Conservation (phyloP, 495 filamentous ascomycete genomes). For the Penicillium malachiteum region DNA sequence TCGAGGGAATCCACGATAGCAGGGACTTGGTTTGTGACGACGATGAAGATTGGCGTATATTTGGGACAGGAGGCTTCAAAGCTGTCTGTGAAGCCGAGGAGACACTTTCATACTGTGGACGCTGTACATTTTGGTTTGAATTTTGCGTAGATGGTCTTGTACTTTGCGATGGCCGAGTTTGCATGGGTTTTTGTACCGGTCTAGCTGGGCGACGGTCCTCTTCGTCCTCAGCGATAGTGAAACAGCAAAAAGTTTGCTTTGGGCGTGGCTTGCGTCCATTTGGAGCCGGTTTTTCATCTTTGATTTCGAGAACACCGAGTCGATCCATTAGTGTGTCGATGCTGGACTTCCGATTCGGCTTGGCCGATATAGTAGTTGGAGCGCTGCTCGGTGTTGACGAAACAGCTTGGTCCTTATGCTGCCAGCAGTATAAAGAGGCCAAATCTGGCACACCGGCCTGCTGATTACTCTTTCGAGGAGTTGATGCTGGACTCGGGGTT, state of each 20-base stretch:
- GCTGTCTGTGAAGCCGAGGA: constrained; percentile 12
- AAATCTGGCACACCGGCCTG: constrained; percentile 37
- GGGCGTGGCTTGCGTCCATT: constrained; percentile 14
- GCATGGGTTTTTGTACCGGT: constrained; percentile 13
- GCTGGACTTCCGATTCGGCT: constrained; percentile 58
- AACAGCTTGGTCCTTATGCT: constrained; percentile 84
- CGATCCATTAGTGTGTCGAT: constrained; percentile 80
- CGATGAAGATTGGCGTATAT: constrained; percentile 19
- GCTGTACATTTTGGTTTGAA: constrained; percentile 4
- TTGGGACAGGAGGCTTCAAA: constrained; percentile 13
- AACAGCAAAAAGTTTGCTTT: constrained; percentile 39
- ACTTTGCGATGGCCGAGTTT: constrained; percentile 24
- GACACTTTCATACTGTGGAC: constrained; percentile 5
- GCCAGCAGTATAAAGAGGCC: constrained; percentile 79
- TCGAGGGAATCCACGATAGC: constrained; percentile 65
- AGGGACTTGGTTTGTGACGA: constrained; percentile 49
- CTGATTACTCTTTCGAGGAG: constrained; percentile 37
- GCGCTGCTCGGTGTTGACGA: constrained; percentile 9
- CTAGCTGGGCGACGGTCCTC: constrained; percentile 9
- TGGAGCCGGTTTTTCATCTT: constrained; percentile 34
- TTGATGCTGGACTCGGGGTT: constrained; percentile 34
- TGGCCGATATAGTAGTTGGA: constrained; percentile 32
- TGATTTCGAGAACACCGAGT: constrained; percentile 68
- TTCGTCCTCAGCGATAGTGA: constrained; percentile 25
- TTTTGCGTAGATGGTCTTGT: constrained; percentile 8